Evolutionary conservation across 768 basidiomycete species (phyloP).

Genomic region (Saitozyma sp.): DNA sequence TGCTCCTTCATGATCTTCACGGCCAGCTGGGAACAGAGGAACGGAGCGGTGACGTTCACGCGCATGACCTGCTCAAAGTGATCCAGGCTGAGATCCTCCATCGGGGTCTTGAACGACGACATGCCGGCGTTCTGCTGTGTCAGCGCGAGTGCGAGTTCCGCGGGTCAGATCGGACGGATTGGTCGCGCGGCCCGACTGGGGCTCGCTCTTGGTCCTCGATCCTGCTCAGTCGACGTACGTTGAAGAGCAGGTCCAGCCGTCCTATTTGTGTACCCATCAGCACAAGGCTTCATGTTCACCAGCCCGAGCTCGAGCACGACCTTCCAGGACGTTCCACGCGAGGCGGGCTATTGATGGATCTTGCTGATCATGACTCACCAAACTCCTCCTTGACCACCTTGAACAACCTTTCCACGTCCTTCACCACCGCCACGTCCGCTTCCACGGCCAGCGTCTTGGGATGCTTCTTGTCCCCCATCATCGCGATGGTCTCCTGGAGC

Average conservation of each 20-base stretch:
- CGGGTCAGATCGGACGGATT: no score
- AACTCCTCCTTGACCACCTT: constrained; percentile 58
- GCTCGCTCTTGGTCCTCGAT: background rate
- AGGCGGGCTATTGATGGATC: no score
- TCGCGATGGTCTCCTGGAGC: constrained; percentile 61
- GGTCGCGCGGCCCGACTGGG: background rate
- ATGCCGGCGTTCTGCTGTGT: constrained; percentile 69
- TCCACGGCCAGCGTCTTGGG: constrained; percentile 53
- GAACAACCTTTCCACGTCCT: constrained; percentile 65
- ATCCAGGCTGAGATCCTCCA: constrained; percentile 61
- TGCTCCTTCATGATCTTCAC: constrained; percentile 70
- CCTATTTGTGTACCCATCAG: constrained; percentile 13
- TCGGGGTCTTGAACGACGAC: constrained; percentile 56
- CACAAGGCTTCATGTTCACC: no score
- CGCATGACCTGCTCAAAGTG: constrained; percentile 57
- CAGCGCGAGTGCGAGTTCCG: no score
- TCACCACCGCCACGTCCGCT: constrained; percentile 67
- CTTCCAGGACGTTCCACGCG: no score
- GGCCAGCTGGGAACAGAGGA: constrained; percentile 75
- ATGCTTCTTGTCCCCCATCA: constrained; percentile 51
- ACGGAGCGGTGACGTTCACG: constrained; percentile 70
- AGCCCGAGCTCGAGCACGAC: no score
- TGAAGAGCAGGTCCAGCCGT: constrained; percentile 69
- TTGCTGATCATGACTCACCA: constrained; percentile 50
- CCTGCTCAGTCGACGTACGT: constrained; percentile 56